phyloP scores from a whole-genome alignment of 75 land plant species.

The Selaginella tamariscina region DNA sequence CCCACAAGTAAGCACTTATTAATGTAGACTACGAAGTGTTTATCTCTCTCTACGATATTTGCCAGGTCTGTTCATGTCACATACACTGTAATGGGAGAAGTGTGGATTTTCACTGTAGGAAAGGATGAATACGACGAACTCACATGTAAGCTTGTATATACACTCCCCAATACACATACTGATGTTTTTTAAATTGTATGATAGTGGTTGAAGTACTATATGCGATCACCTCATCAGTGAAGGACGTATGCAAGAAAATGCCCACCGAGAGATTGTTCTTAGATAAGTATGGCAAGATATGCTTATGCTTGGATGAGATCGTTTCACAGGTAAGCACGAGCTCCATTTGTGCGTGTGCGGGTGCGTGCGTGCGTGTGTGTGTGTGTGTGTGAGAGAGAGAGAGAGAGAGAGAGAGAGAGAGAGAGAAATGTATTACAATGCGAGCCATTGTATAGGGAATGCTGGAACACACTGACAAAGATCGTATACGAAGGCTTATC shows the following conservation, averaged over 20 bases:
- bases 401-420: no score
- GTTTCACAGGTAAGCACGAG: conserved; percentile 67
- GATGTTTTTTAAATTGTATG: not conserved
- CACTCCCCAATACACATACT: not conserved
- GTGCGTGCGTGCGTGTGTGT: no score
- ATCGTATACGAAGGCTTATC: conserved; percentile 64
- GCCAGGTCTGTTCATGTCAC: conserved; percentile 82
- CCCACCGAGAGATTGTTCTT: conserved; percentile 87
- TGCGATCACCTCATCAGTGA: conserved; percentile 70
- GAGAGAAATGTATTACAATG: not conserved
- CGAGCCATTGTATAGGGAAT: conserved; percentile 37
- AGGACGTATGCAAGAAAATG: conserved; percentile 79
- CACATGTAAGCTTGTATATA: conserved; percentile 41
- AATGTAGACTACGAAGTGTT: not conserved
- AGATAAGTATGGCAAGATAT: conserved; percentile 90
- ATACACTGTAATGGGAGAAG: conserved; percentile 79
- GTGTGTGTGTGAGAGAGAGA: no score
- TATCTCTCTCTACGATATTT: not conserved
- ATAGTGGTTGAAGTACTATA: conserved; percentile 80
- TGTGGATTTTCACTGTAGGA: conserved; percentile 76
- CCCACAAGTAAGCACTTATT: conserved; percentile 52
- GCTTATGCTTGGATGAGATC: conserved; percentile 86
- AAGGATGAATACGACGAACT: conserved; percentile 97
- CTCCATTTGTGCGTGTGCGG: no score
- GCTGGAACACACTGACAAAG: conserved; percentile 92